Evolutionary conservation across 257 asterid genomes (phyloP), one percentile per base, ranked within the genome.

Genomic region (Phtheirospermum japonicum): DNA sequence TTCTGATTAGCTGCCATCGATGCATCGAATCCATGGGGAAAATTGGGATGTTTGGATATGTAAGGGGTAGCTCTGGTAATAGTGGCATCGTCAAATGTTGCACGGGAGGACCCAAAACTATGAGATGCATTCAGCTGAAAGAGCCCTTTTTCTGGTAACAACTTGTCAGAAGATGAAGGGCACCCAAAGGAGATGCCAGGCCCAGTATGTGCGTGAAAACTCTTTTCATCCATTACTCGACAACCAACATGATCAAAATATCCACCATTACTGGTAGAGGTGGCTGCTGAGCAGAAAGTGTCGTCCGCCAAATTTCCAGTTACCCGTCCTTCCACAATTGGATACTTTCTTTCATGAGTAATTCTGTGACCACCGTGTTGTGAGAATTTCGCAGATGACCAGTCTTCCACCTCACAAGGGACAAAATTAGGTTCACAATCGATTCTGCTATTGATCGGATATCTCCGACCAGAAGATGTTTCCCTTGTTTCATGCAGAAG

Each of bases 41-140:
- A 30, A 14, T 31, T 63, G 10, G 78, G 45, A 56, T 39, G 39
- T 39, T 82, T 82, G 31, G 78, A 74, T 48, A 60, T 68, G 69
- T 70, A 61, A 39, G 92, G 77, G 40, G 49, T 60, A 72, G 65
- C 64, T 59, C 83, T 73, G 2, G 73, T 67, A 63, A 62, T 64
- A 49, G 80, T 59, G 67, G 77, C 72, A 71, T 82, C 85, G 33
- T 75, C 81, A 57, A 59, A 70, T 4, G 46, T 50, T 13, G 80
- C 58, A 49, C 28, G 61, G 48, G 76, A 59, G 65, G 42, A 40
- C 66, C 59, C 71, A 67, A 61, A 31, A 59, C 51, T 67, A 23
- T 23, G 28, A 23, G 28, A 23, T 23, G 28, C 28, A 23, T 23
- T 23, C 28, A 23, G 28, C 56, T 37, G 67, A 55, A 81, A 55